Evolutionary conservation across 768 basidiomycete genomes (phyloP), one percentile per base, ranked within the genome.

Genomic region (Xerocomus potaroensis): DNA sequence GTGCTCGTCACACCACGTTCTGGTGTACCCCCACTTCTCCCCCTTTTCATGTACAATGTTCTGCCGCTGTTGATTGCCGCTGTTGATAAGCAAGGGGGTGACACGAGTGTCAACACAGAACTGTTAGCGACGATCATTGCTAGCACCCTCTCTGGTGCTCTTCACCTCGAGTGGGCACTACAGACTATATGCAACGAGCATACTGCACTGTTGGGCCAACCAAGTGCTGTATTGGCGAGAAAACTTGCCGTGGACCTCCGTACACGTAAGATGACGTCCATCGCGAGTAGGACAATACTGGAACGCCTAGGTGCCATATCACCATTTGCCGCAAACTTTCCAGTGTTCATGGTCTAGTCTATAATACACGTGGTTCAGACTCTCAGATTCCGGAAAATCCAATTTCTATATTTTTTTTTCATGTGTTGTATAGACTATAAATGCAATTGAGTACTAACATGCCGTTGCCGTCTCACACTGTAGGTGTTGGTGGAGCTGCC

Each of bases 241-340:
- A 74, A 78, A 42, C 66, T 90, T n/a, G 80, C 82, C 0, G 59
- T 63, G n/a, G 80, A 84, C 60, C 66, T 91, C 36, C 77, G 78
- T 14, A 63, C 68, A 33, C 75, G 73, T 47, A 79, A 73, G 51
- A 53, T 60, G 8, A 79, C 77, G 53, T 68, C 66, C 2, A 66
- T 66, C 36, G 77, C 78, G n/a, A 77, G 78, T 44, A 69, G 60
- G 31, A 56, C 72, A 15, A 72, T 90, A 41, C 63, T 79, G 27
- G 81, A 87, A 55, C 73, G 80, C 36, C 63, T 91, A 36, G 69
- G 76, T 19, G 72, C 82, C 15, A 79, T 79, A 8, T 76, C 79
- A 45, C 71, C 80, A 0, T 87, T 90, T 60, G 76, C 82, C 10
- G 73, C 83, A 26, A 89, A 82, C 57, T 90, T 90, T 65, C 86